A percentile compares a stretch with the other conserved stretches of the same genome.
Conservation (phyloP, 208 protist species). For the Leishmania major region DNA sequence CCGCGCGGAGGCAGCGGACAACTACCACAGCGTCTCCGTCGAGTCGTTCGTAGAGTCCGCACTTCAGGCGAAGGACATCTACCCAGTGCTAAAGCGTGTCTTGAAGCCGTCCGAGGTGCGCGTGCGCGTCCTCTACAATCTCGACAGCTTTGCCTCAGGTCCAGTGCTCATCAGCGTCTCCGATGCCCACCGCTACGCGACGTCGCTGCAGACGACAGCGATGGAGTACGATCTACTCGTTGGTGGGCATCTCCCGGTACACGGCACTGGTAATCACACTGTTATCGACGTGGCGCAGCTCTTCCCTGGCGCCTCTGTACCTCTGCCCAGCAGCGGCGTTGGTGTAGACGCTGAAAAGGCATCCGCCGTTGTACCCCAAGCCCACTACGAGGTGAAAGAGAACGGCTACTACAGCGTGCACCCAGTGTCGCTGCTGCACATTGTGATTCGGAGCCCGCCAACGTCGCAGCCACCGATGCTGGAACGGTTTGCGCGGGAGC, state of each 20-base stretch:
- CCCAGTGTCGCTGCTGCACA: constrained; percentile 71
- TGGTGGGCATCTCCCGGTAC: constrained; percentile 59
- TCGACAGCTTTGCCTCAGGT: constrained; percentile 67
- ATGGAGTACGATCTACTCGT: constrained; percentile 86
- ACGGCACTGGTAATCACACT: constrained; percentile 31
- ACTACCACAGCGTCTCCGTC: constrained; percentile 83
- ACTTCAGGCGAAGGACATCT: constrained; percentile 56
- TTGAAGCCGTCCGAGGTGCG: constrained; percentile 36
- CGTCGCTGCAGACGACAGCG: constrained; percentile 45
- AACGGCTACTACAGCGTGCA: constrained; percentile 86
- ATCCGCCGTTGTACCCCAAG: neutral
- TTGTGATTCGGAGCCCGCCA: constrained; percentile 63
- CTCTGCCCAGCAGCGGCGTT: neutral
- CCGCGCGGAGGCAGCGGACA: constrained; percentile 49
- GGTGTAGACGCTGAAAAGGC: neutral
- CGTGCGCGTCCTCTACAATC: constrained; percentile 83
- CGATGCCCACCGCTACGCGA: constrained; percentile 44
- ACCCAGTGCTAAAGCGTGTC: constrained; percentile 38
- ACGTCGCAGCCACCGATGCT: constrained; percentile 57
- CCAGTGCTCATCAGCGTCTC: constrained; percentile 73
- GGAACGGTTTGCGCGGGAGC: constrained; percentile 52
- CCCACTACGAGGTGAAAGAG: constrained; percentile 51
- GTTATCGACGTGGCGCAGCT: constrained; percentile 24
- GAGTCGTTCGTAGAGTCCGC: constrained; percentile 80
- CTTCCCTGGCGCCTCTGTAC: constrained; percentile 18